phyloP scores from a whole-genome alignment of 2,329 filamentous ascomycete genomes.

The Neonectria ditissima region DNA sequence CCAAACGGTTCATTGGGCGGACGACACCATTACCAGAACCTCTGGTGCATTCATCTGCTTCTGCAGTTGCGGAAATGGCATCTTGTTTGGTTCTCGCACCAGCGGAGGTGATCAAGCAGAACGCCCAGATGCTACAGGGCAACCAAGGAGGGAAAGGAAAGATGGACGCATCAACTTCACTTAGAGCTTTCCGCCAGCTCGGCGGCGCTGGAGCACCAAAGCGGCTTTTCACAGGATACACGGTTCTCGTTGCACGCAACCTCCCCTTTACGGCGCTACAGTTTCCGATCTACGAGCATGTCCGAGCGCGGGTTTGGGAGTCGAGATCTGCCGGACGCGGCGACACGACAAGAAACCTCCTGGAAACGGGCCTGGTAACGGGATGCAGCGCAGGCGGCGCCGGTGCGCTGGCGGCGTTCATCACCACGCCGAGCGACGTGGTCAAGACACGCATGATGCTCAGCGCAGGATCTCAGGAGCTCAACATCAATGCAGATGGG shows the following conservation, averaged over 20 bases:
- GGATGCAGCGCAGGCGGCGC: conserved; percentile 79
- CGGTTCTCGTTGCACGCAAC: conserved; percentile 83
- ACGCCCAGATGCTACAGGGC: conserved; percentile 81
- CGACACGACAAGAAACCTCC: conserved; percentile 51
- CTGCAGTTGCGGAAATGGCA: conserved; percentile 81
- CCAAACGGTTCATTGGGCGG: conserved; percentile 72
- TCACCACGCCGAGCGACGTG: conserved; percentile 92
- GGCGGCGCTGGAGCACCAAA: conserved; percentile 66
- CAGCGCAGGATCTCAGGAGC: conserved; percentile 57
- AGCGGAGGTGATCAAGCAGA: conserved; percentile 92
- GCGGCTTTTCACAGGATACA: conserved; percentile 78
- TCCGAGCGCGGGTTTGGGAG: conserved; percentile 67
- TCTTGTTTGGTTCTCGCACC: conserved; percentile 90
- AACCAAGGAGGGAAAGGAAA: conserved; percentile 32
- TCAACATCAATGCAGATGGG: conserved; percentile 24
- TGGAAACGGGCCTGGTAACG: conserved; percentile 78
- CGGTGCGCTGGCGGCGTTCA: conserved; percentile 78
- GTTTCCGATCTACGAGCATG: conserved; percentile 85
- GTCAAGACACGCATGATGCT: conserved; percentile 94
- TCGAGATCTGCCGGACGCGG: conserved; percentile 45
- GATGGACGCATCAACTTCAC: conserved; percentile 53
- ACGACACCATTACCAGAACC: conserved; percentile 72
- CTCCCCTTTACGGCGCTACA: conserved; percentile 89
- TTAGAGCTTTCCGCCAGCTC: conserved; percentile 62
- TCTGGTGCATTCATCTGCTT: conserved; percentile 78